Evolutionary conservation across 2,329 filamentous ascomycete genomes (phyloP).

Genomic region (Ascomycota sp.): DNA sequence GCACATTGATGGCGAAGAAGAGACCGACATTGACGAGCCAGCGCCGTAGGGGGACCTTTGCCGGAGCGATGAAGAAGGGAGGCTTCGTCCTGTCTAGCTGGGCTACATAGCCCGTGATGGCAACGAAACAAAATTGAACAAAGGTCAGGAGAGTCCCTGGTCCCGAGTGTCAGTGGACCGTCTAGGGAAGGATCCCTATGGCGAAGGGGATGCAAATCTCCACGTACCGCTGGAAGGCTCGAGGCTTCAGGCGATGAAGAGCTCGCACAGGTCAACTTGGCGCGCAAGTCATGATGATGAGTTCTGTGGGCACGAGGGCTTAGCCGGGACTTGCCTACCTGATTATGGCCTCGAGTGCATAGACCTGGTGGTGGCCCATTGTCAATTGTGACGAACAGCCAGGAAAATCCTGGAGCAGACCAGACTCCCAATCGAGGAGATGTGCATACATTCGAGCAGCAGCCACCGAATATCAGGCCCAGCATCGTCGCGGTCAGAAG

Average conservation of each 20-base stretch:
- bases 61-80: constrained; percentile 51
- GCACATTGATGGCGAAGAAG: constrained; percentile 80
- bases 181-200: background rate
- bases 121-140: constrained; percentile 69
- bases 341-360: constrained; percentile 81
- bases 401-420: background rate
- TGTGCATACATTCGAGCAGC: constrained; percentile 65
- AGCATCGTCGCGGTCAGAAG: too few species aligned
- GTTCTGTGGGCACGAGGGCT: constrained; percentile 2
- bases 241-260: constrained; percentile 28
- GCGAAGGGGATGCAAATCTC: too few species aligned
- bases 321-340: constrained; percentile 36
- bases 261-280: background rate
- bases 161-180: constrained; percentile 1
- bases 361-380: constrained; percentile 47
- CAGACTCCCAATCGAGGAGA: background rate
- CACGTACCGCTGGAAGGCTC: constrained; percentile 57
- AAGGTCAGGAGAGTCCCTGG: constrained; percentile 68
- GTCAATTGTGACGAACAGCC: background rate
- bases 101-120: constrained; percentile 51
- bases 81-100: constrained; percentile 46
- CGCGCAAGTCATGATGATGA: background rate
- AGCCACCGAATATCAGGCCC: constrained; percentile 76
- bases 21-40: constrained; percentile 78
- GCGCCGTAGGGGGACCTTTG: constrained; percentile 59